A percentile compares a stretch with the other conserved stretches of the same genome.
These are phyloP conservation scores for Aspergillus ochraceoroseus DNA, from an alignment of 2,329 filamentous ascomycete genomes.

Conservation along the genomic window DNA sequence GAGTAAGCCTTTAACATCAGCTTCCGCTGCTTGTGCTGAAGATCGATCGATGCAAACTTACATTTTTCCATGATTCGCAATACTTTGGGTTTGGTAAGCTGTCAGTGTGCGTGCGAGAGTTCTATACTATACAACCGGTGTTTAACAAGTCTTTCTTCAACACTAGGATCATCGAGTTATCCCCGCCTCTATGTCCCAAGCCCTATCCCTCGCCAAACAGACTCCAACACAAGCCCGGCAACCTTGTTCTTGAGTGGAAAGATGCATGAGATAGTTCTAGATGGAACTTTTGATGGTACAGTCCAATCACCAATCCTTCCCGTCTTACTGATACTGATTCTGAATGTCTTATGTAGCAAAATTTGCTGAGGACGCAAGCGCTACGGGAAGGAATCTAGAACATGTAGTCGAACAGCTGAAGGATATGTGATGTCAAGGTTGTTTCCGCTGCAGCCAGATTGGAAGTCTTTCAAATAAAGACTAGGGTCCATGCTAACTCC, in stretches of 20 bases:
- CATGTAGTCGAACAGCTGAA: conserved; percentile 19
- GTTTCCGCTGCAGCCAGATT: no score
- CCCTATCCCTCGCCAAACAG: conserved; percentile 20
- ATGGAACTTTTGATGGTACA: conserved; percentile 26
- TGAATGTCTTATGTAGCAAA: conserved; percentile 19
- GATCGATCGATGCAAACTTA: conserved; percentile 25
- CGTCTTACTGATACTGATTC: conserved; percentile 4
- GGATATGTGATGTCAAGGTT: conserved; percentile 18
- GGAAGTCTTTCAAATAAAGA: no score
- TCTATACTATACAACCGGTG: conserved; percentile 3
- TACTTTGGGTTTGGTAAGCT: conserved; percentile 26
- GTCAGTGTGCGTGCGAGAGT: not conserved
- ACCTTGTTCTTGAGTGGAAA: conserved; percentile 24
- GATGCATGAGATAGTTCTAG: conserved; percentile 26
- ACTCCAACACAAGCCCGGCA: conserved; percentile 24
- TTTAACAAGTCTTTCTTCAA: conserved; percentile 14
- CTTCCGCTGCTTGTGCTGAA: conserved; percentile 14
- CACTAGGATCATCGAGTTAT: conserved; percentile 21
- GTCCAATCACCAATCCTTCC: conserved; percentile 3
- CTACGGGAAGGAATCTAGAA: conserved; percentile 16
- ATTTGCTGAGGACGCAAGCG: conserved; percentile 22
- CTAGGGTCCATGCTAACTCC: no score
- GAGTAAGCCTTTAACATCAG: conserved; percentile 11
- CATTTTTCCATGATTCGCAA: conserved; percentile 26
- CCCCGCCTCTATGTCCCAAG: conserved; percentile 23